Percentiles rank a stretch among this genome's conserved stretches.
phyloP scores from a whole-genome alignment of 352 stramenopile genomes.

The Poterioochromonas sp. region DNA sequence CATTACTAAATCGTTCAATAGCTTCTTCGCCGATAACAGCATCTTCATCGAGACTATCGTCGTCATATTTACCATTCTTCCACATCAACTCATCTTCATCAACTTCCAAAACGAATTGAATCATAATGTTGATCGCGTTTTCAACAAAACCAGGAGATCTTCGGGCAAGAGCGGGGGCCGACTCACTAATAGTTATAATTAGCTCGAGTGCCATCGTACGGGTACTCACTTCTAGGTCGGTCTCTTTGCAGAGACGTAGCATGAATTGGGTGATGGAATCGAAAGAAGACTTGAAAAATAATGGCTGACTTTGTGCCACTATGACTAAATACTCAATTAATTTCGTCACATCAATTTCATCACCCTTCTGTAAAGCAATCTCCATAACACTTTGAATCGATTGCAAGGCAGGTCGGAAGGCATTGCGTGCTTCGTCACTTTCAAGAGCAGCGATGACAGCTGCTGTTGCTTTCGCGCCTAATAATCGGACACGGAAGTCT shows the following conservation, averaged over 20 bases:
- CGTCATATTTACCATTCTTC: not conserved
- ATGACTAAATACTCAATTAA: conserved; percentile 20
- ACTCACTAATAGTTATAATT: conserved; percentile 28
- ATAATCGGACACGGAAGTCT: not conserved
- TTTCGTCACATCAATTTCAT: conserved; percentile 30
- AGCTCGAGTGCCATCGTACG: conserved; percentile 19
- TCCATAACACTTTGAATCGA: not conserved
- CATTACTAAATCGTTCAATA: not conserved
- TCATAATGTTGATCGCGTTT: not conserved
- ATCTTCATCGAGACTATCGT: conserved; percentile 19
- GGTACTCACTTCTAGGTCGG: conserved; percentile 16
- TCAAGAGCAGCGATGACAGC: conserved; percentile 12
- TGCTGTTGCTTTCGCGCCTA: conserved; percentile 4
- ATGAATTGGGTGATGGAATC: not conserved
- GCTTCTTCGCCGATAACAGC: not conserved
- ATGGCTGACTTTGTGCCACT: conserved; percentile 17
- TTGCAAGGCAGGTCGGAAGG: not conserved
- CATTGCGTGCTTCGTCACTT: not conserved
- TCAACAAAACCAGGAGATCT: not conserved
- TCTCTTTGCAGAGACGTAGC: not conserved
- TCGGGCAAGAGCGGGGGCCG: conserved; percentile 19
- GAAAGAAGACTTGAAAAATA: conserved; percentile 22
- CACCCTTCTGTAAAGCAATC: not conserved
- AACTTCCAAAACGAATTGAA: conserved; percentile 22
- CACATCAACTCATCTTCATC: conserved; percentile 12